Evolutionary conservation across 1,139 yeast species (phyloP).

Genomic region (Martiniozyma asiatica): DNA sequence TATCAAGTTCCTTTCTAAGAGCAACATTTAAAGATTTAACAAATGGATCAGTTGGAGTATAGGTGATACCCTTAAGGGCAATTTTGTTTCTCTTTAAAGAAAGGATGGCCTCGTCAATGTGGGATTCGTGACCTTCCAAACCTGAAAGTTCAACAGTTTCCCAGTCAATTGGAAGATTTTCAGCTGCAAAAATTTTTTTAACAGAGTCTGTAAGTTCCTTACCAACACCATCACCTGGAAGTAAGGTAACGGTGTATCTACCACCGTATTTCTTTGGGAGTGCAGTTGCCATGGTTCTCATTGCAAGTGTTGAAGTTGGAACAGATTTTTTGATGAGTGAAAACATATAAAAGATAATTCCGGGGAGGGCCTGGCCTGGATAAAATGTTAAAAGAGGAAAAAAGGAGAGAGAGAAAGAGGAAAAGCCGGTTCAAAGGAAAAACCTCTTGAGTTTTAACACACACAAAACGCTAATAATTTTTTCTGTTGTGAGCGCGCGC

Average conservation of each 20-base stretch:
- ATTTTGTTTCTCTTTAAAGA: slow-evolving; percentile 93
- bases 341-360: too few species aligned
- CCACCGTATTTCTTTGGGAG: slow-evolving; percentile 83
- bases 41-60: slow-evolving; percentile 66
- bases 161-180: slow-evolving; percentile 87
- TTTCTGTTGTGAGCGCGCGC: too few species aligned
- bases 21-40: slow-evolving; percentile 88
- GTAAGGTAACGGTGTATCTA: slow-evolving; percentile 79
- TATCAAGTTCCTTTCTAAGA: slow-evolving; percentile 88
- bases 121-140: slow-evolving; percentile 41
- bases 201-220: slow-evolving; percentile 93
- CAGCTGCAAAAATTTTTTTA: slow-evolving; percentile 74
- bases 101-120: slow-evolving; percentile 76
- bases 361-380: too few species aligned
- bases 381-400: too few species aligned
- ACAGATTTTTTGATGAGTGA: slow-evolving; percentile 14
- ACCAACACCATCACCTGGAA: slow-evolving; percentile 98
- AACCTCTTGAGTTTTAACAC: too few species aligned
- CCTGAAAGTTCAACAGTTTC: slow-evolving; percentile 88
- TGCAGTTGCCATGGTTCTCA: slow-evolving; percentile 21
- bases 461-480: too few species aligned
- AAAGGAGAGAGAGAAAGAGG: too few species aligned
- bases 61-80: slow-evolving; percentile 92
- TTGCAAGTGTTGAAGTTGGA: slow-evolving; percentile 7
- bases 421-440: too few species aligned